Base-by-base conservation (phyloP, 148 eudicot genomes). In the Camellia sinensis region DNA sequence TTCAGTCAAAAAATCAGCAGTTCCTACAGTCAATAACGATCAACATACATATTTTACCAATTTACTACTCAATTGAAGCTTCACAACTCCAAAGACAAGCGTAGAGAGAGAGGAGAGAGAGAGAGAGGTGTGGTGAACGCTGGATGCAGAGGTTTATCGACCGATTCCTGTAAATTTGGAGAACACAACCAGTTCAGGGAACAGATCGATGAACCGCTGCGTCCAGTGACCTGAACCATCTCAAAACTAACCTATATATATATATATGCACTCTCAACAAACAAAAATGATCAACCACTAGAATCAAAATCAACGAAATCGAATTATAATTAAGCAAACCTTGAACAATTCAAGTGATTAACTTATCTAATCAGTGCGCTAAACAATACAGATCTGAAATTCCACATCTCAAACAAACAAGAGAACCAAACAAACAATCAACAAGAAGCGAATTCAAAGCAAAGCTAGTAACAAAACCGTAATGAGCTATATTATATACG, bases 131-230 rank as follows among this genome's bases (percentile, higher is more conserved):
- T 62, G 80, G 29, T 79, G 82, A 86, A 82, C 96, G 70, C 92
- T 90, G 96, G 96, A 92, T 90, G 96, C 96, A 92, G 96, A 89
- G 96, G 95, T 90, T 92, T 89, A 92, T 92, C 96, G 93, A 92
- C 78, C 96, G 85, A 84, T 89, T 90, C 78, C 89, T 89, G 63
- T 45, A 22, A 4, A 29, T 41, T 29, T 54, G 9, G 67, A 29
- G 1, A 18, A 48, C 43, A 41, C 59, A 50, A 65, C 61, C 66
- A 80, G 63, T 80, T 68, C 91, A 90, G 86, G 83, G 79, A 92
- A 92, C 85, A 75, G 90, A 90, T 90, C 93, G 96, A 90, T 90
- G 87, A 92, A 92, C 96, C 96, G 89, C 96, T 92, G 96, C 89
- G 80, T 92, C 96, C 96, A 92, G 92, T 67, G 92, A 82, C 84